Evolutionary conservation across 257 asterid species (phyloP).

Genomic region (Solanum peruvianum): DNA sequence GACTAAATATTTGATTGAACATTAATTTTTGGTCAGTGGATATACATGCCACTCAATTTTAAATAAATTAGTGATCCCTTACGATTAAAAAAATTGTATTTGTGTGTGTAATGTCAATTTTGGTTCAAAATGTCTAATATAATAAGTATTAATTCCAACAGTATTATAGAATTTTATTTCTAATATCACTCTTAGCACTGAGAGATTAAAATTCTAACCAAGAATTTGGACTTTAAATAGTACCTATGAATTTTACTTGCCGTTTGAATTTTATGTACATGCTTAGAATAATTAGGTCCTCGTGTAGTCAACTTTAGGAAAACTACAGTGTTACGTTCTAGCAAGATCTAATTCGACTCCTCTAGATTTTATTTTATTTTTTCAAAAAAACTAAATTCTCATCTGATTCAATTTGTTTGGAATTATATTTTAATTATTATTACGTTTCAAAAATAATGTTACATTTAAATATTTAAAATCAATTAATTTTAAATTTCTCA

Average conservation of each 20-base stretch:
- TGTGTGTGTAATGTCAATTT: neutral
- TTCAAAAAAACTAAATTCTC: no score
- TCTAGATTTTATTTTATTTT: no score
- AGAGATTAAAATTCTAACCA: neutral
- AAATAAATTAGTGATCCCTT: neutral
- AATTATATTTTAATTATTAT: neutral
- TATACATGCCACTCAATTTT: neutral
- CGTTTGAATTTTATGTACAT: no score
- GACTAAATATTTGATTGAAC: neutral
- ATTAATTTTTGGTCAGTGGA: neutral
- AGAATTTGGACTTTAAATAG: no score
- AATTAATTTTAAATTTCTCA: neutral
- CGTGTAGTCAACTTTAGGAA: no score
- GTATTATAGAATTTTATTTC: neutral
- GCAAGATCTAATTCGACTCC: no score
- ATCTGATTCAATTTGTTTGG: neutral
- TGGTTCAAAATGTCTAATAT: neutral
- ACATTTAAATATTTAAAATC: neutral
- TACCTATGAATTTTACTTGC: no score
- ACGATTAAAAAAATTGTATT: neutral
- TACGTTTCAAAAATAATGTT: neutral
- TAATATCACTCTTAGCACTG: neutral
- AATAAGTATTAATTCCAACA: neutral
- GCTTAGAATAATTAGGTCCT: no score
- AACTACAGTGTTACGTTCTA: no score